A percentile compares a stretch with the other conserved stretches of the same genome.
phyloP scores from a whole-genome alignment of 225 moss, liverwort and hornwort genomes.

The Antitrichia curtipendula region DNA sequence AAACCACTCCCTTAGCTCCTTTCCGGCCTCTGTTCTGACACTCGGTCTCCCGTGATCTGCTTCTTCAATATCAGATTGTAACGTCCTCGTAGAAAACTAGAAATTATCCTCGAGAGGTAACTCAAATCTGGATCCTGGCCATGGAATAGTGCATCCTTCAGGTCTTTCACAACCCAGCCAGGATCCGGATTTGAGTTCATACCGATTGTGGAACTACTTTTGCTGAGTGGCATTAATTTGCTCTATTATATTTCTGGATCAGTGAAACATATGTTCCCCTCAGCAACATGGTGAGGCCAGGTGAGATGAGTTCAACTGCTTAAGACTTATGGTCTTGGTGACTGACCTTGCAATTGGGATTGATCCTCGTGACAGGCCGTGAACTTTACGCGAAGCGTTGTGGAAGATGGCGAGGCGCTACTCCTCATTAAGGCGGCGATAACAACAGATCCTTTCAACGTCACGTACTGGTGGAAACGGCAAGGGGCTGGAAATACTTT shows the following conservation, averaged over 20 bases:
- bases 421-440: conserved; percentile 19
- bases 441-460: conserved; percentile 12
- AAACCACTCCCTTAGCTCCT: neutral
- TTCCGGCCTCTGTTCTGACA: neutral
- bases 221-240: neutral
- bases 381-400: conserved; percentile 14
- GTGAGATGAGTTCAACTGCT: neutral
- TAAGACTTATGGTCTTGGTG: neutral
- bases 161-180: neutral
- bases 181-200: neutral
- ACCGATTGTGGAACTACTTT: neutral
- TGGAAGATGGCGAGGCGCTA: conserved; percentile 28
- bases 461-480: conserved; percentile 31
- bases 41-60: neutral
- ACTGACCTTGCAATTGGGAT: neutral
- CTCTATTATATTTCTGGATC: neutral
- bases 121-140: neutral
- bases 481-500: neutral
- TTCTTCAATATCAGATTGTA: neutral
- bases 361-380: neutral
- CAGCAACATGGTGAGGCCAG: neutral
- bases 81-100: neutral
- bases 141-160: neutral
- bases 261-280: neutral
- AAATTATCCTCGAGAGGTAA: neutral